Evolutionary conservation across 2,329 filamentous ascomycete species (phyloP), one percentile per base, ranked within the genome.

Genomic region (Monosporascus cannonballus): DNA sequence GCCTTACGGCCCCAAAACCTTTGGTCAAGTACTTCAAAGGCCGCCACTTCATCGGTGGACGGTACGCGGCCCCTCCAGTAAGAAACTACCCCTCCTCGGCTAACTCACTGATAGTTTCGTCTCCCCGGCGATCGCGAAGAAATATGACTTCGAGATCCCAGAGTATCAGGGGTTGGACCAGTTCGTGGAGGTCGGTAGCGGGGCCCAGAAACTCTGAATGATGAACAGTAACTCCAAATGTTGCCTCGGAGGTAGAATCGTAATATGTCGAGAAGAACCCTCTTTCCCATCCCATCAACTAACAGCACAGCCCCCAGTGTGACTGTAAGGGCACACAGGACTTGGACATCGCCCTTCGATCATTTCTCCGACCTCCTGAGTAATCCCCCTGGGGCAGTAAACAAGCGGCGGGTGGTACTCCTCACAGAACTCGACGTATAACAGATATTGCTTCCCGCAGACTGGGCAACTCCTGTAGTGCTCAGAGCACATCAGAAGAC

Each of bases 1-100:
- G 90, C 67, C 75, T 99, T 65, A 96, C 93, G 47, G 94, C 94
- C 9, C 91, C 94, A 3, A 99, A 99, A 73, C 93, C 93, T 6
- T 75, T 96, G 55, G 87, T 90, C 6, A 87, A 86, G 69, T 83
- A 84, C 68, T 99, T 96, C 69, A 83, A 76, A 57, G 94, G 93
- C 1, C 82, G 89, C 47, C 94, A 99, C 75, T 99, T 97, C 65
- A 71, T 99, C 51, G 94, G 94, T 7, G 94, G 94, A 51, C 78
- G 90, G 80, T 87, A 73, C 64, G 77, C 71, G 65, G 42, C 62
- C 54, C 48, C n/a, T 34, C 39, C 39, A 38, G 22, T 36, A 25
- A 47, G 34, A 50, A 50, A 14, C 18, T 7, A 22, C n/a, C 6
- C 42, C 34, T 4, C 34, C 48, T 18, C 50, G 50, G 50, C 62